These are phyloP conservation scores for Backusella tuberculispora DNA, from an alignment of 192 early-diverging fungal genomes.

Conservation along the genomic window DNA sequence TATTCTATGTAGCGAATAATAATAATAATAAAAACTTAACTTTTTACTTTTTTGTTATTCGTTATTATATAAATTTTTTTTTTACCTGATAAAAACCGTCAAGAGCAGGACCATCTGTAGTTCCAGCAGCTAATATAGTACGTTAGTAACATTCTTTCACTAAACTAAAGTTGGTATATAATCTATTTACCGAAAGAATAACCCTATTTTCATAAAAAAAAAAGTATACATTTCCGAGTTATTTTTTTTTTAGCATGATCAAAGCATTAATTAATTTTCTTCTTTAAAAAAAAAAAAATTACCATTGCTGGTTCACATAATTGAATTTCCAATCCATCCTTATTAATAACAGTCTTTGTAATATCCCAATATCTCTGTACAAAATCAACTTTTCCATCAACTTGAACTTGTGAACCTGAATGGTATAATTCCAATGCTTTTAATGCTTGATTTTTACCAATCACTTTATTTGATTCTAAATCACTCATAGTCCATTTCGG, in stretches of 20 bases:
- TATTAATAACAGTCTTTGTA: conserved; percentile 8
- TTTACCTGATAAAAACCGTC: conserved; percentile 27
- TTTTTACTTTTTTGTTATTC: too few species aligned
- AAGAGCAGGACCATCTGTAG: conserved; percentile 55
- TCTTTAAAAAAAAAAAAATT: background rate
- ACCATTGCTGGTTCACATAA: conserved; percentile 39
- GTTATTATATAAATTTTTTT: too few species aligned
- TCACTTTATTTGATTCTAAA: conserved; percentile 35
- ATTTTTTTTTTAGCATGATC: background rate
- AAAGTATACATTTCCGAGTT: conserved; percentile 23
- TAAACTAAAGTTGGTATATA: background rate
- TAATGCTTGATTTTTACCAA: conserved; percentile 33
- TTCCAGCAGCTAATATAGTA: conserved; percentile 45
- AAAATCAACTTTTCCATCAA: conserved; percentile 30
- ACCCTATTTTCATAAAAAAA: conserved; percentile 46
- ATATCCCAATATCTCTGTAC: conserved; percentile 33
- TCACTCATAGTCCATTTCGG: conserved; percentile 31
- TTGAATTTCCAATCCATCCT: conserved; percentile 8
- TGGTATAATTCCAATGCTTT: conserved; percentile 30
- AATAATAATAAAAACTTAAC: background rate
- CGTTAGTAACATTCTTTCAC: too few species aligned
- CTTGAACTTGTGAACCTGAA: background rate
- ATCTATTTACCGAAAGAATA: conserved; percentile 34
- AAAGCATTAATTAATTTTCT: background rate
- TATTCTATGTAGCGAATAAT: conserved; percentile 11